Conservation (phyloP, 2,329 filamentous ascomycete species). For the Aureobasidium melanogenum region DNA sequence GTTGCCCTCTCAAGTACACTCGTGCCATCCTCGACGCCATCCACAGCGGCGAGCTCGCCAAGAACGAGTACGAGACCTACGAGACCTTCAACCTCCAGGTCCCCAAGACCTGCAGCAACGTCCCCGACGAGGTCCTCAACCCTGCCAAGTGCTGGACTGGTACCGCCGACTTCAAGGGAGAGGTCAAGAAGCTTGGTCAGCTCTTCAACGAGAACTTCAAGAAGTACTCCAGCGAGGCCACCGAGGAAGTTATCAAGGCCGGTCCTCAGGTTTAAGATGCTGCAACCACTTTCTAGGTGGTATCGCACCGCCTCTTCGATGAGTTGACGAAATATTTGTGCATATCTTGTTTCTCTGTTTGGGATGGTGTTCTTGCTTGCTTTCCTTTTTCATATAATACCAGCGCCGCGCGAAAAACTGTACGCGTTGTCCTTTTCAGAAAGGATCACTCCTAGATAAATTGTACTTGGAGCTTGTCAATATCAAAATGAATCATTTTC, state of each 20-base stretch:
- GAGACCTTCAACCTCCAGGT: slow-evolving; percentile 94
- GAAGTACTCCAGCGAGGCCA: slow-evolving; percentile 81
- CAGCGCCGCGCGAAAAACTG: slow-evolving; percentile 4
- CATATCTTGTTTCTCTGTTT: neutral
- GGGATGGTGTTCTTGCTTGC: neutral
- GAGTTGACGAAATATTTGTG: slow-evolving; percentile 6
- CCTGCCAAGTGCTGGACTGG: slow-evolving; percentile 88
- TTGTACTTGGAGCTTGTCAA: neutral
- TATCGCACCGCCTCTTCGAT: neutral
- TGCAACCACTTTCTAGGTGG: neutral
- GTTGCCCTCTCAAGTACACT: slow-evolving; percentile 96
- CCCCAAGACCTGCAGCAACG: slow-evolving; percentile 82
- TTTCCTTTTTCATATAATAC: neutral
- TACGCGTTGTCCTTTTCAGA: neutral
- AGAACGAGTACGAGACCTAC: slow-evolving; percentile 89
- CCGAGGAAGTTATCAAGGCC: slow-evolving; percentile 36
- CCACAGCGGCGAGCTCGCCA: slow-evolving; percentile 90
- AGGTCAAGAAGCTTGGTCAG: slow-evolving; percentile 81
- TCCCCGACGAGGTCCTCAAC: slow-evolving; percentile 89
- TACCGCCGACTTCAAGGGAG: slow-evolving; percentile 68
- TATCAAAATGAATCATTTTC: neutral
- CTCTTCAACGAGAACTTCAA: slow-evolving; percentile 97
- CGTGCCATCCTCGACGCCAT: slow-evolving; percentile 97
- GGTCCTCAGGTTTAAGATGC: slow-evolving; percentile 25
- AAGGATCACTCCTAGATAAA: slow-evolving; percentile 6